Evolutionary conservation across 306 rosid species (phyloP).

Genomic region (Quercus mongolica): DNA sequence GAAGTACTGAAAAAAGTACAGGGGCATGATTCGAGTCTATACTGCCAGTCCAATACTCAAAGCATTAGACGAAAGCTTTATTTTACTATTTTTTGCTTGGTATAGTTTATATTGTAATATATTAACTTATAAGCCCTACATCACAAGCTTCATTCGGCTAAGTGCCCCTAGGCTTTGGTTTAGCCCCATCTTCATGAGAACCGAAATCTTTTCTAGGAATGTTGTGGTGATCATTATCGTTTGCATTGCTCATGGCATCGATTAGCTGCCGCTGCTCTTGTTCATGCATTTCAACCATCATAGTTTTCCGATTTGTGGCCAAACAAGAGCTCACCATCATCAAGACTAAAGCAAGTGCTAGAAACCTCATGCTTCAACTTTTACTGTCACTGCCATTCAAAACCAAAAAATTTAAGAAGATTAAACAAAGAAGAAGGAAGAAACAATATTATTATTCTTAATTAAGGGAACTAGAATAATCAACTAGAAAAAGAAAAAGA

Average conservation of each 20-base stretch:
- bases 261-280: background rate
- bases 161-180: background rate
- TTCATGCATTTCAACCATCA: background rate
- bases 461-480: too few species aligned
- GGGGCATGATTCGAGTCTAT: too few species aligned
- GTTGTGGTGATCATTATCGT: conserved; percentile 28
- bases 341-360: conserved; percentile 10
- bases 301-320: conserved; percentile 10
- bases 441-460: too few species aligned
- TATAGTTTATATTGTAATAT: too few species aligned
- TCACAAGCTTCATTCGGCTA: background rate
- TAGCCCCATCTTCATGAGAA: background rate
- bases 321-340: conserved; percentile 16
- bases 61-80: too few species aligned
- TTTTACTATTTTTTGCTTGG: too few species aligned
- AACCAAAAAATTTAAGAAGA: background rate
- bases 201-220: conserved; percentile 29
- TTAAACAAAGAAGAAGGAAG: background rate
- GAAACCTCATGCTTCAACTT: conserved; percentile 8
- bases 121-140: too few species aligned
- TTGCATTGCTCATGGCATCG: background rate
- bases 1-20: too few species aligned
- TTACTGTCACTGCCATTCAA: background rate
- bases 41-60: too few species aligned
- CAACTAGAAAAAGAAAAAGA: background rate